Base-by-base conservation (phyloP, 225 moss, liverwort and hornwort genomes). In the Pseudisothecium myosuroides region DNA sequence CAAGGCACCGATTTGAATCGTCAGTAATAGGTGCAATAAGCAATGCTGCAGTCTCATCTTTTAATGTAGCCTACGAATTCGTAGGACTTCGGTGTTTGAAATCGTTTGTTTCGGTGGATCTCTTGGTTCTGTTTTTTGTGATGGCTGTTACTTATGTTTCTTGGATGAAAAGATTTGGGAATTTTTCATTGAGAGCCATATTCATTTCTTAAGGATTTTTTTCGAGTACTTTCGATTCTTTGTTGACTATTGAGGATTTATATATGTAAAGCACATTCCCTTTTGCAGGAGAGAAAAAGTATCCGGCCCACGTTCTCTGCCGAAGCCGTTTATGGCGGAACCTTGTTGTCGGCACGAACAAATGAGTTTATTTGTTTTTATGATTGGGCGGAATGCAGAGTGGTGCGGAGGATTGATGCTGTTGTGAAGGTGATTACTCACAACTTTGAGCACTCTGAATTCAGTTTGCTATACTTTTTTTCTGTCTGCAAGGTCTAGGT, bases 301-400 rank as follows among this genome's bases (percentile, higher is more conserved):
- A 95, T 95, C 36, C 93, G 97, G 31, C 97, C 97, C 41, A 92
- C 95, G 41, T 96, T 96, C 80, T 97, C 96, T 71, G 97, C 96
- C 24, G 97, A 97, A 91, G 97, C 95, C 34, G 93, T 97, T 66
- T 96, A 95, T 85, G 97, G 97, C 67, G 97, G 96, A 72, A 91
- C 93, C 55, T 82, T 97, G 79, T 80, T 97, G 69, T 95, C 94
- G 41, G 91, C 94, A 63, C 94, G 97, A 73, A 95, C 97, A 82
- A 97, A 96, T 85, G 97, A 97, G 58, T 97, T 95, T 76, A 91
- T 96, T 85, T 97, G 96, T 88, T 97, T 97, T 85, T 97, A 96
- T 88, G 97, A 97, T 78, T 97, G 97, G 97, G 96, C 93, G 66
- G 97, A 97, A 83, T 93, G 95, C 91, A 92, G 97, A 84, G 91